These are phyloP conservation scores for Graphiopsis chlorocephala DNA, from an alignment of 2,329 filamentous ascomycete genomes.

Conservation along the genomic window DNA sequence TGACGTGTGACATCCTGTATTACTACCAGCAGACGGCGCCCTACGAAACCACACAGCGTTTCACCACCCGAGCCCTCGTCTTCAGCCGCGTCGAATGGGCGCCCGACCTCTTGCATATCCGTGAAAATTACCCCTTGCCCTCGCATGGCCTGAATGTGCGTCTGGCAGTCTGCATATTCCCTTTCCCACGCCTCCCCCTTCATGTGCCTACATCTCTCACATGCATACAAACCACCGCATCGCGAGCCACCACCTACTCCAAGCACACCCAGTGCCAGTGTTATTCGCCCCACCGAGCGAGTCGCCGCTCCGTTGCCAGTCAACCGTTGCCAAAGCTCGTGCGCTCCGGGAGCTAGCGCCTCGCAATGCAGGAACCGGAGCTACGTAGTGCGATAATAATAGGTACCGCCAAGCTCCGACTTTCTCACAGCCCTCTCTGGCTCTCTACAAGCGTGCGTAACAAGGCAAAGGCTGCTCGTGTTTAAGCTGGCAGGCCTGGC, in stretches of 20 bases:
- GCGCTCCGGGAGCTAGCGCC: neutral
- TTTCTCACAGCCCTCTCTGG: neutral
- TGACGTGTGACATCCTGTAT: constrained; percentile 1
- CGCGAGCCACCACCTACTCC: neutral
- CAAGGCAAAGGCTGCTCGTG: neutral
- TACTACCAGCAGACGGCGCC: neutral
- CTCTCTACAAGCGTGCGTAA: neutral
- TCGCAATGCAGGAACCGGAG: constrained; percentile 2
- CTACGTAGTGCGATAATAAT: neutral
- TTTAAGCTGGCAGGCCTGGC: neutral
- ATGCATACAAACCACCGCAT: neutral
- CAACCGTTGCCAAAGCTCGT: neutral
- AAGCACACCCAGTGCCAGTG: neutral
- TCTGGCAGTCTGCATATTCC: neutral
- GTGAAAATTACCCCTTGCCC: neutral
- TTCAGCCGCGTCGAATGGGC: constrained; percentile 2
- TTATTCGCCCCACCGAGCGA: neutral
- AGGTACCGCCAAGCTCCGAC: neutral
- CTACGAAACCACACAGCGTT: neutral
- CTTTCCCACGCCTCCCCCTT: neutral
- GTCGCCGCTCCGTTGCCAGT: neutral
- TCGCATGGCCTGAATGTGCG: neutral
- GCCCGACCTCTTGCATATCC: neutral
- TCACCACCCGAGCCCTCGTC: constrained; percentile 6
- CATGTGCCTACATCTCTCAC: neutral